Base-by-base conservation (phyloP, 768 basidiomycete genomes). In the Sutorius australiensis region DNA sequence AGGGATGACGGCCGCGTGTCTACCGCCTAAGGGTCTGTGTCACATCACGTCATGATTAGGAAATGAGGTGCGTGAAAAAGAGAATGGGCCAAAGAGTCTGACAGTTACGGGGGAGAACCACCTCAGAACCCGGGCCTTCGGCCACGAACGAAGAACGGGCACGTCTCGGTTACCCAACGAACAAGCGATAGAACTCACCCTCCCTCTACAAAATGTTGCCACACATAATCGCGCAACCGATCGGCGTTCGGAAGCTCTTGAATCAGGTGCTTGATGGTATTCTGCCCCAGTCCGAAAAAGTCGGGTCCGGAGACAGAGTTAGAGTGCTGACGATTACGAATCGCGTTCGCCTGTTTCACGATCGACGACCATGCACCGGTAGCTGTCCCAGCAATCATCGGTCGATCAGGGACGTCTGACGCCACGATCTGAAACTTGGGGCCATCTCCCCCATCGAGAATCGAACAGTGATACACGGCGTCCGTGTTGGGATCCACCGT, bases 251-350 rank as follows among this genome's bases (percentile, higher is more conserved):
- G 82, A 14, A 93, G 75, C 68, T 90, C 86, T 68, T 93, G 90
- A n/a, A 93, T 89, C 34, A 92, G 78, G 63, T 89, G 87, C 72
- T 92, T 92, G 74, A 93, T 91, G 5, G 87, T 87, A 64, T 92
- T 92, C 68, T 92, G 87, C 3, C 87, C 87, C 14, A 93, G 75
- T 9, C 91, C 91, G 63, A 90, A 92, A 68, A 92, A 92, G 70
- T 92, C 90, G 13, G 90, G 90, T 0, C 90, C 90, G 3, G 90
- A 92, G 13, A 93, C 88, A 6, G 87, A 89, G 67, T 92, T 92
- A 40, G 86, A 88, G 63, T 92, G 90, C 57, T 89, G 86, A 13
- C 89, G 78, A 64, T 88, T 84, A 45, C 90, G 82, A 55, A 92
- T 83, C 39, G 80, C 78, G 63, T 92, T 92, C 1, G 91, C 90